phyloP scores from a whole-genome alignment of 2,329 filamentous ascomycete species.

The Byssoonygena ceratinophila region DNA sequence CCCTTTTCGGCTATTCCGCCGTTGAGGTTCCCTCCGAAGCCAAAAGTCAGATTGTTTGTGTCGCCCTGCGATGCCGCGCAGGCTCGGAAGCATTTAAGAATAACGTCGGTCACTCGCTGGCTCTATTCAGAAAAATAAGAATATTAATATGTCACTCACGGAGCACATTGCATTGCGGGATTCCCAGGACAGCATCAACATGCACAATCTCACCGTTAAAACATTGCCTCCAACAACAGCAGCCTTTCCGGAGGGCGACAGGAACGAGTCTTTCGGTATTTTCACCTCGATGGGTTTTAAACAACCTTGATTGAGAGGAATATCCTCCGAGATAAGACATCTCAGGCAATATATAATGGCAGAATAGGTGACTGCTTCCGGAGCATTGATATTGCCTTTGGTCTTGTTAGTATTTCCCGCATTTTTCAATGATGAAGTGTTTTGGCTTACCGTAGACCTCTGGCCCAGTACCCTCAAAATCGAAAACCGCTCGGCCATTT shows the following conservation, averaged over 20 bases:
- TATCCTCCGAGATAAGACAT: conserved; percentile 63
- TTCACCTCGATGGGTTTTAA: conserved; percentile 59
- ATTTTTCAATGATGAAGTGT: not conserved
- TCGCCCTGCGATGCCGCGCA: conserved; percentile 66
- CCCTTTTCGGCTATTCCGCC: conserved; percentile 47
- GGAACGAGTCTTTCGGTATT: conserved; percentile 60
- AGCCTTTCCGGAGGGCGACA: conserved; percentile 60
- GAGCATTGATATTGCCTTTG: conserved; percentile 60
- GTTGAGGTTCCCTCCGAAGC: conserved; percentile 56
- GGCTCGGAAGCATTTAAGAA: conserved; percentile 63
- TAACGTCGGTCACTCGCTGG: conserved; percentile 66
- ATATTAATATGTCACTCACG: not conserved
- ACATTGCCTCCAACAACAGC: conserved; percentile 73
- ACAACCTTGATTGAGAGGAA: conserved; percentile 74
- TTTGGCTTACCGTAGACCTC: conserved; percentile 53
- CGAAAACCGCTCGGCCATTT: conserved; percentile 62
- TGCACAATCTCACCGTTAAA: conserved; percentile 43
- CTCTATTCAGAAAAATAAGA: conserved; percentile 27
- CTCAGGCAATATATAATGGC: conserved; percentile 75
- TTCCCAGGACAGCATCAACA: not conserved
- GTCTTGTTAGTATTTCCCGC: not conserved
- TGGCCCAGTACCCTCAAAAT: conserved; percentile 65
- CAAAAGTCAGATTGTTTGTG: conserved; percentile 70
- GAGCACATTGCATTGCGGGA: too few relatives aligned
- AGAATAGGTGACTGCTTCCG: conserved; percentile 64